Conservation (phyloP, 345 rosid genomes). For the Linum trigynum region DNA sequence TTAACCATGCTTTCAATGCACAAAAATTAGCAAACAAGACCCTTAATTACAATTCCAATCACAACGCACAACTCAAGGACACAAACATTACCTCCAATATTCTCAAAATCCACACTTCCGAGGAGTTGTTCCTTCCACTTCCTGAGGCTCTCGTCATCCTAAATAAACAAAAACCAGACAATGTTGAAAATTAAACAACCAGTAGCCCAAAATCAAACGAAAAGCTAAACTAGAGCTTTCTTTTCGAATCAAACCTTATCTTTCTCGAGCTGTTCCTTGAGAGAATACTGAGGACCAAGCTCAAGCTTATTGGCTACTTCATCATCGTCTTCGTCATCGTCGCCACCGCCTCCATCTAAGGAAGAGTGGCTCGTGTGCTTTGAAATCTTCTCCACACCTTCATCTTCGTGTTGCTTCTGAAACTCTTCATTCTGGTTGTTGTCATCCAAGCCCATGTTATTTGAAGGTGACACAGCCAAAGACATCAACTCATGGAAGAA, state of each 20-base stretch:
- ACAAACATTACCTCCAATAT: constrained; percentile 46
- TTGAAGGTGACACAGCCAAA: constrained; percentile 17
- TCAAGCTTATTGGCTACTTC: constrained; percentile 22
- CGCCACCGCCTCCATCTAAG: constrained; percentile 20
- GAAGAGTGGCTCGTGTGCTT: constrained; percentile 41
- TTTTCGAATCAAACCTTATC: constrained; percentile 38
- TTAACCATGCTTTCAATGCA: background rate
- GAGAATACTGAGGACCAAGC: constrained; percentile 69
- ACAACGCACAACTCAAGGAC: background rate
- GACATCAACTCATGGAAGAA: constrained; percentile 15
- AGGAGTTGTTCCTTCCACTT: constrained; percentile 85
- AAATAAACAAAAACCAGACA: constrained; percentile 13
- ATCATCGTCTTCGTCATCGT: constrained; percentile 54
- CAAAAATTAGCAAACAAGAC: background rate
- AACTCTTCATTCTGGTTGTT: constrained; percentile 15
- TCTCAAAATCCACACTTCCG: constrained; percentile 55
- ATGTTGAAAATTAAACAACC: background rate
- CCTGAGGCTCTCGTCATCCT: constrained; percentile 82
- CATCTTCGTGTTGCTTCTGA: constrained; percentile 22
- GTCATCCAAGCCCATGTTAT: constrained; percentile 32
- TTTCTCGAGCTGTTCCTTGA: constrained; percentile 62
- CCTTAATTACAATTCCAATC: background rate
- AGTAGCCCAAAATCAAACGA: no score
- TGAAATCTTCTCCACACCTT: constrained; percentile 23
- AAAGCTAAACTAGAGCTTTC: background rate